phyloP scores from a whole-genome alignment of 805 yeast species.

The Schwanniomyces occidentalis region DNA sequence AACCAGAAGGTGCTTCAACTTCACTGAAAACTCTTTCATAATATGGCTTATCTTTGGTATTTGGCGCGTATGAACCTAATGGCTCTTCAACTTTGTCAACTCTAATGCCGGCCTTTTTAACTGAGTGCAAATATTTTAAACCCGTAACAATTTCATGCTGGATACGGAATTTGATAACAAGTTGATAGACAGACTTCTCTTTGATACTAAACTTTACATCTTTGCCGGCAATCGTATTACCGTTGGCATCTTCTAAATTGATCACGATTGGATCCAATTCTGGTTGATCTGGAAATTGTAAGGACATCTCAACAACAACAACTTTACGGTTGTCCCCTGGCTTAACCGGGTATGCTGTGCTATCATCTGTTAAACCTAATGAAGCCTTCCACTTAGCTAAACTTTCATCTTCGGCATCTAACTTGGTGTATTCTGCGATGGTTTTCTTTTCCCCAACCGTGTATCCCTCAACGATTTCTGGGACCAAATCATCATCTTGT shows the following conservation, averaged over 20 bases:
- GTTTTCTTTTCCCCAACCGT: constrained; percentile 71
- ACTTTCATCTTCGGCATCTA: constrained; percentile 90
- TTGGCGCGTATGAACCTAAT: constrained; percentile 89
- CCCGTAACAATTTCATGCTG: constrained; percentile 94
- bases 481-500: constrained; percentile 56
- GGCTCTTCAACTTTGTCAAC: constrained; percentile 87
- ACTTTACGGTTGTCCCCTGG: constrained; percentile 76
- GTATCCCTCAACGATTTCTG: constrained; percentile 66
- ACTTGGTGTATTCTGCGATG: constrained; percentile 73
- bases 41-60: constrained; percentile 74
- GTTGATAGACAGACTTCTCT: constrained; percentile 72
- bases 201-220: constrained; percentile 73
- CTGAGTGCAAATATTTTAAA: constrained; percentile 77
- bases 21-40: constrained; percentile 57
- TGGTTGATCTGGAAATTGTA: constrained; percentile 65
- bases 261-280: constrained; percentile 59
- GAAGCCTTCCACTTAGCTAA: constrained; percentile 90
- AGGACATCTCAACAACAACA: constrained; percentile 74
- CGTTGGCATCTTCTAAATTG: constrained; percentile 59
- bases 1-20: constrained; percentile 89
- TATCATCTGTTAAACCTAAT: constrained; percentile 66
- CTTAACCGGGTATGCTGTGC: constrained; percentile 56
- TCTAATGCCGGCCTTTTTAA: constrained; percentile 84
- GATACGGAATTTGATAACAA: constrained; percentile 74
- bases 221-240: constrained; percentile 56